Base-by-base conservation (phyloP, 148 eudicot genomes). In the Vaccinium myrtillus region DNA sequence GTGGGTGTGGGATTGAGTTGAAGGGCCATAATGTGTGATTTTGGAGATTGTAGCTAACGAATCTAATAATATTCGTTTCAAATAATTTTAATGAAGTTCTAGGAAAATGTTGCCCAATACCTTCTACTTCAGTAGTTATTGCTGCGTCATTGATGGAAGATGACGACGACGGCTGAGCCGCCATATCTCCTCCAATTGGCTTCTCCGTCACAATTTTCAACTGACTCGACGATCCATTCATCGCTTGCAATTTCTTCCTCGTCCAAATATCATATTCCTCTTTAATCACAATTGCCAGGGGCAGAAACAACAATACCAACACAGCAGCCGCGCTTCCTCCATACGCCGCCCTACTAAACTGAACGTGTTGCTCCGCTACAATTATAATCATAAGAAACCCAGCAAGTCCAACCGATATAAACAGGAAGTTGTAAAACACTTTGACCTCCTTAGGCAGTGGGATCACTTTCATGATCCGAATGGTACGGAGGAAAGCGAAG, bases 361-460 rank as follows among this genome's bases (percentile, higher is more conserved):
- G 0, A 12, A 75, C 0, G 18, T 2, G 27, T 14, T 86, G 84
- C 51, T 90, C 75, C 0, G 85, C 9, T 9, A 90, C 86, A 46
- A 84, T 90, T 0, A 80, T 61, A 9, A 81, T 27, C 90, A 90
- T 90, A 5, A 90, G 81, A 56, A 86, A 90, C 2, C 88, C 90
- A 0, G 90, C 91, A 1, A 90, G 78, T 1, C 87, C 90, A 12
- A 90, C 81, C 6, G 91, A 90, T 5, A 87, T 79, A 27, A 86
- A 90, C 15, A 88, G 54, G 46, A 88, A 88, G 8, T 77, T 83
- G 30, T 88, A 90, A 13, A 88, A 90, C 2, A 90, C 88, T 27
- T 80, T 87, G 25, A 90, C 86, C 79, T 90, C 89, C 8, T 87
- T 84, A 0, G 84, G 77, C 51, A 77, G 58, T 13, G 84, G 82